Conservation (phyloP, 306 rosid species). For the Quercus cerris region DNA sequence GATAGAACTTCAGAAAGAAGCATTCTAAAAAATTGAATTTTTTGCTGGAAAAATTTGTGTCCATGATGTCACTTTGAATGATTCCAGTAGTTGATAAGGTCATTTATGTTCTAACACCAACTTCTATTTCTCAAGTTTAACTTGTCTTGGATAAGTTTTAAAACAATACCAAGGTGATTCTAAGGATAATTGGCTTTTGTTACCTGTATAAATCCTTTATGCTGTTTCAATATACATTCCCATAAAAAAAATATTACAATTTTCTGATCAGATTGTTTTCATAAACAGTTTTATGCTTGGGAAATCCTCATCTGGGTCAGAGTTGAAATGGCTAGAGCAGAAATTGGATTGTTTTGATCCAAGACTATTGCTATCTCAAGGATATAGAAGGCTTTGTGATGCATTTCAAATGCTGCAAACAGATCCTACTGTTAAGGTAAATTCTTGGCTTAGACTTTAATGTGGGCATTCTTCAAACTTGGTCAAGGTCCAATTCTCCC, state of each 20-base stretch:
- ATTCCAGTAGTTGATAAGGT: background rate
- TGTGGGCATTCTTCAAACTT: background rate
- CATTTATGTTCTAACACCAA: background rate
- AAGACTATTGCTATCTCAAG: constrained; percentile 34
- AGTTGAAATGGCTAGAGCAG: constrained; percentile 31
- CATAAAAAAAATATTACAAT: background rate
- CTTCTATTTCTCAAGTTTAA: background rate
- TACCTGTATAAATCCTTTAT: background rate
- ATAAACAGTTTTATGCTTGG: constrained; percentile 45
- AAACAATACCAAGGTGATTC: background rate
- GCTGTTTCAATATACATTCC: background rate
- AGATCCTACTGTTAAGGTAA: constrained; percentile 60
- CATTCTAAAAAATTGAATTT: background rate
- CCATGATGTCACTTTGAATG: background rate
- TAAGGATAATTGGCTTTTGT: background rate
- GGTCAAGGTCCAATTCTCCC: background rate
- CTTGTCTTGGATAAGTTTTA: background rate
- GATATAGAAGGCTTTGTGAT: constrained; percentile 38
- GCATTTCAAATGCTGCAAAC: constrained; percentile 50
- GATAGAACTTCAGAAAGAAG: no score
- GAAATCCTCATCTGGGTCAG: constrained; percentile 27
- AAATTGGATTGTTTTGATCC: constrained; percentile 31
- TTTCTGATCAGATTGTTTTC: constrained; percentile 24
- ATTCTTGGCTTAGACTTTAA: background rate
- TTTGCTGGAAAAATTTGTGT: background rate